Evolutionary conservation across 805 yeast genomes (phyloP).

Genomic region (Geotrichum ghanense): DNA sequence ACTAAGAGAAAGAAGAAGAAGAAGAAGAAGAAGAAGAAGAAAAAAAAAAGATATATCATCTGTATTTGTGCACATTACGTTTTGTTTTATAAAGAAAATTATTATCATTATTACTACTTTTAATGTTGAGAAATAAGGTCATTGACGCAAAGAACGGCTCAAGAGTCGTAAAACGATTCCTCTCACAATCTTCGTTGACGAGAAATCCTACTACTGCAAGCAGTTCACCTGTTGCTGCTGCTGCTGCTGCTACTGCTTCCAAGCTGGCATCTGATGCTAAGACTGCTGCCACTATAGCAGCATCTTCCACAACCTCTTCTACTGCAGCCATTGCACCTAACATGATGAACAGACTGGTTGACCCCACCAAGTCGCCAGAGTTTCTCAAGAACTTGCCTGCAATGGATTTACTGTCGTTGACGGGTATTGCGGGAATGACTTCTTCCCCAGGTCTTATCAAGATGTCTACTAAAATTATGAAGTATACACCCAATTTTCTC

Average conservation of each 20-base stretch:
- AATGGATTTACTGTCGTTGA: conserved; percentile 21
- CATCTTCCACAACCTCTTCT: conserved; percentile 1
- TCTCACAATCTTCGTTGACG: neutral
- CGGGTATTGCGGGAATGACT: conserved; percentile 23
- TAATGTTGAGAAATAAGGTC: neutral
- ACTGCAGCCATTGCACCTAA: conserved; percentile 3
- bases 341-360: neutral
- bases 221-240: conserved; percentile 7
- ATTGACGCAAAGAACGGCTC: neutral
- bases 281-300: conserved; percentile 1
- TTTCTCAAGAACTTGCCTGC: conserved; percentile 18
- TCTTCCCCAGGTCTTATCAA: conserved; percentile 23
- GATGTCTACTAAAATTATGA: conserved; percentile 23
- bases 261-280: neutral
- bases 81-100: too few species aligned
- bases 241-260: conserved; percentile 8
- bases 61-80: too few species aligned
- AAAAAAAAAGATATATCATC: neutral
- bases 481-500: conserved; percentile 47
- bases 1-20: too few species aligned
- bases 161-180: neutral
- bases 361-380: conserved; percentile 8
- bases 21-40: too few species aligned
- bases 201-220: conserved; percentile 2
- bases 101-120: neutral